phyloP scores from a whole-genome alignment of 2,329 filamentous ascomycete genomes.

The Phyllosticta paracitricarpa region DNA sequence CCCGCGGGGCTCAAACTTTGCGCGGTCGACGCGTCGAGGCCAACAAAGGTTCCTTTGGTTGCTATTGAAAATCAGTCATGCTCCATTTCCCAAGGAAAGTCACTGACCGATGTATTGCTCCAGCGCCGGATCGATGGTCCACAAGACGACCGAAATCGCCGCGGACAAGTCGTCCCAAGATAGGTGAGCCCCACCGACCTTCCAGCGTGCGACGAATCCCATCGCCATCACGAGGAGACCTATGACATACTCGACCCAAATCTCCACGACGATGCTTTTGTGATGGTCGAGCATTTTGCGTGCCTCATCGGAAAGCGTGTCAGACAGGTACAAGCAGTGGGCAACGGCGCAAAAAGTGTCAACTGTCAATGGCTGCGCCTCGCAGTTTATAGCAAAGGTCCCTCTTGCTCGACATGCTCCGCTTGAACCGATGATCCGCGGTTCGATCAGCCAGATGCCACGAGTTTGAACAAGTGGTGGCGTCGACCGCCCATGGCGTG shows the following conservation, averaged over 20 bases:
- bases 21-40: constrained; percentile 14
- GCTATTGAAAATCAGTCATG: constrained; percentile 15
- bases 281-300: not conserved
- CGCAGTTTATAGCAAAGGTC: not conserved
- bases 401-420: not conserved
- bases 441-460: not conserved
- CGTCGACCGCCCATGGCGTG: not conserved
- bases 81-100: not conserved
- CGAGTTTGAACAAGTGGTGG: not conserved
- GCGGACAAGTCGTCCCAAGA: constrained; percentile 37
- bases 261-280: not conserved
- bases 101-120: not conserved
- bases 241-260: constrained; percentile 35
- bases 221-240: constrained; percentile 29
- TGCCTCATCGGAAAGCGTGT: not conserved
- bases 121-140: not conserved
- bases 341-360: not conserved
- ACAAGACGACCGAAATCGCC: constrained; percentile 17
- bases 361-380: not conserved
- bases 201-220: constrained; percentile 31
- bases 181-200: constrained; percentile 22
- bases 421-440: not conserved
- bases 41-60: constrained; percentile 6
- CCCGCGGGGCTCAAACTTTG: constrained; percentile 22
- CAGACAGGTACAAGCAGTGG: not conserved